Evolutionary conservation across 176 grass and related monocot species (phyloP).

Genomic region (Poa pratensis): DNA sequence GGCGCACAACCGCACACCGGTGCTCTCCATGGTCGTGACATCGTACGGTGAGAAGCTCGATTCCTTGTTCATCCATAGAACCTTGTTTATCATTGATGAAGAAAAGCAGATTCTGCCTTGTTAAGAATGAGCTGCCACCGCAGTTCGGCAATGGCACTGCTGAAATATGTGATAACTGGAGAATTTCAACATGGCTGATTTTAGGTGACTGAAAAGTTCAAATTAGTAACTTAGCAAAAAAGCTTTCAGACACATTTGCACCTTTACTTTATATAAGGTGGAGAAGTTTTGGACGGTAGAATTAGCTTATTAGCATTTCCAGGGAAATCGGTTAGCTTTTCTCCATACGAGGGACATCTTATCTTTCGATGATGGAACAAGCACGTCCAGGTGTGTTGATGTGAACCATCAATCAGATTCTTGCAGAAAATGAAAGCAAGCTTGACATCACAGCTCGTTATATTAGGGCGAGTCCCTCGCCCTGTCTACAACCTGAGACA

Average conservation of each 20-base stretch:
- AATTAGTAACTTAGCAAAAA: neutral
- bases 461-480: neutral
- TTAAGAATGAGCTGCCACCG: neutral
- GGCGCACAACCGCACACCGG: slow-evolving; percentile 63
- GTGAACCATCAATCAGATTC: neutral
- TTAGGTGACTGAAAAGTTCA: neutral
- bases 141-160: neutral
- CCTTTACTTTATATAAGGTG: slow-evolving; percentile 23
- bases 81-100: slow-evolving; percentile 4
- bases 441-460: neutral
- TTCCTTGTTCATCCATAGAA: neutral
- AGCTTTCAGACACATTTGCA: neutral
- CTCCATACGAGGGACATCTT: neutral
- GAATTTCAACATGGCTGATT: slow-evolving; percentile 13
- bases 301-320: neutral
- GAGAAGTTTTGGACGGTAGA: slow-evolving; percentile 23
- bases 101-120: neutral
- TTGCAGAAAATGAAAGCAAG: slow-evolving; percentile 14
- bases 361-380: neutral
- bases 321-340: neutral
- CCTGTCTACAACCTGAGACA: slow-evolving; percentile 8
- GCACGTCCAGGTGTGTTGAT: neutral
- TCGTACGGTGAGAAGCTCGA: slow-evolving; percentile 60
- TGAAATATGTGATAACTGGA: neutral
- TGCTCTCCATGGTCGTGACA: slow-evolving; percentile 77